Evolutionary conservation across 2,329 filamentous ascomycete species (phyloP).

Genomic region (Metarhizium brunneum): DNA sequence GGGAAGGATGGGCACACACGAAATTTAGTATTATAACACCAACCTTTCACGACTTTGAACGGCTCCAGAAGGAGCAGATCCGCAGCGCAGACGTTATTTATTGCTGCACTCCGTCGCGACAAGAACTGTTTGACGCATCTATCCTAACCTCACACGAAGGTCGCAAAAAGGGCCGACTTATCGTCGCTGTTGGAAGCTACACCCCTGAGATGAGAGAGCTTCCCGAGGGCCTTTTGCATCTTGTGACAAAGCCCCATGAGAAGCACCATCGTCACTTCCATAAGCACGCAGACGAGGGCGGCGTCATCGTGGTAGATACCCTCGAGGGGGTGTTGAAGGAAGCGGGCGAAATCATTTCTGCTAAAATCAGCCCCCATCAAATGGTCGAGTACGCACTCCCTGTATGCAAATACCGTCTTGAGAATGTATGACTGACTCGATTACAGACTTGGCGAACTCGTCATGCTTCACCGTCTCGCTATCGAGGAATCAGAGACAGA

Average conservation of each 20-base stretch:
- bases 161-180: constrained; percentile 58
- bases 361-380: constrained; percentile 61
- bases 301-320: constrained; percentile 64
- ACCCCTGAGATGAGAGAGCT: constrained; percentile 73
- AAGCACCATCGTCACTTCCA: constrained; percentile 50
- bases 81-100: constrained; percentile 72
- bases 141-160: constrained; percentile 66
- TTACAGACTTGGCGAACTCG: constrained; percentile 64
- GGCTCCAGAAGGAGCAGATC: constrained; percentile 63
- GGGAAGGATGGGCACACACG: constrained; percentile 53
- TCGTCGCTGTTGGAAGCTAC: constrained; percentile 63
- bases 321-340: constrained; percentile 72
- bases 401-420: background rate
- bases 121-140: constrained; percentile 64
- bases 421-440: constrained; percentile 7
- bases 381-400: constrained; percentile 59
- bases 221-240: constrained; percentile 63
- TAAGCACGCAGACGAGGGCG: constrained; percentile 54
- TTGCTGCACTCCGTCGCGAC: constrained; percentile 71
- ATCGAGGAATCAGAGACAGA: constrained; percentile 30
- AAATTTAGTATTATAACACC: constrained; percentile 64
- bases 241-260: constrained; percentile 43
- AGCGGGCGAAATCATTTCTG: constrained; percentile 78
- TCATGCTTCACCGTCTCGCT: constrained; percentile 44
- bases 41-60: constrained; percentile 55